Evolutionary conservation across 1,139 yeast species (phyloP).

Genomic region (Trichomonascaceae sp.): DNA sequence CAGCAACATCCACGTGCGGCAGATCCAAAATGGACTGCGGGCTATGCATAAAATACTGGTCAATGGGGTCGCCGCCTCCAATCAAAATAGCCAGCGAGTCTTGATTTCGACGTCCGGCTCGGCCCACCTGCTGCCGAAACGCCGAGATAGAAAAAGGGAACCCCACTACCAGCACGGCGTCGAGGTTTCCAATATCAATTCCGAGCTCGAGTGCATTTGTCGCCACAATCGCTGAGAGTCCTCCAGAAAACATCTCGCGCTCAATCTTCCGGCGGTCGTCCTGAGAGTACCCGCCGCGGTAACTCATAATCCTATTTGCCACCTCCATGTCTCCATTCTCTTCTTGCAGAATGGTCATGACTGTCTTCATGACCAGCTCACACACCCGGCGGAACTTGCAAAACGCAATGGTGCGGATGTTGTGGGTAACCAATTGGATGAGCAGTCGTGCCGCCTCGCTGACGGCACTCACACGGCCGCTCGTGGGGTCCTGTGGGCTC

Average conservation of each 20-base stretch:
- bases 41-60: constrained; percentile 67
- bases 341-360: constrained; percentile 39
- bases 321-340: constrained; percentile 17
- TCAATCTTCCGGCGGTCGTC: constrained; percentile 79
- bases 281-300: constrained; percentile 89
- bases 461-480: constrained; percentile 60
- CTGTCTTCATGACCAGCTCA: constrained; percentile 76
- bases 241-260: constrained; percentile 77
- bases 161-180: constrained; percentile 84
- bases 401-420: constrained; percentile 75
- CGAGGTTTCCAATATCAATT: constrained; percentile 83
- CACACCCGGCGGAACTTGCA: constrained; percentile 80
- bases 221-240: constrained; percentile 73
- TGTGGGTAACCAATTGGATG: constrained; percentile 46
- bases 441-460: constrained; percentile 64
- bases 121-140: constrained; percentile 88
- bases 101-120: constrained; percentile 68
- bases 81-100: constrained; percentile 73
- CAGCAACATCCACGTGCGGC: constrained; percentile 28
- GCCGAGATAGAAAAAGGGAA: constrained; percentile 81
- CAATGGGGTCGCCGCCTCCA: constrained; percentile 75
- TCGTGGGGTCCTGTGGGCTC: constrained; percentile 42
- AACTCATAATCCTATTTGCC: constrained; percentile 63
- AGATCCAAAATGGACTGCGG: constrained; percentile 49
- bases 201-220: constrained; percentile 95